Conservation (phyloP, 495 filamentous ascomycete species). For the Aspergillus baeticus region DNA sequence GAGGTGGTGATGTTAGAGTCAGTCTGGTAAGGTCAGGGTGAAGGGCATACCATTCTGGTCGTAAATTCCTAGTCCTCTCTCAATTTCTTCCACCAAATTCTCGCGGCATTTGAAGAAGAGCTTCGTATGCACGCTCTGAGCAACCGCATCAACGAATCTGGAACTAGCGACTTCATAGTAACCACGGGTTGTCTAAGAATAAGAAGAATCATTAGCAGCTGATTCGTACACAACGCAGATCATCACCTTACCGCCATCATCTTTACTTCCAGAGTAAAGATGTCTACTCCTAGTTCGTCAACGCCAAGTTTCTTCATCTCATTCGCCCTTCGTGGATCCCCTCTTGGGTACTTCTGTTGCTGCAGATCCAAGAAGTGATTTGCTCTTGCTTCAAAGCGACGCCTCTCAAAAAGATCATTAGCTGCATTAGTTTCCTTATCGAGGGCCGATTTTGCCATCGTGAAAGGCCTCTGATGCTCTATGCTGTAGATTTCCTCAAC, state of each 20-base stretch:
- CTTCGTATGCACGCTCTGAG: constrained; percentile 43
- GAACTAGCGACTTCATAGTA: constrained; percentile 55
- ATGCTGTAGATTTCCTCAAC: constrained; percentile 25
- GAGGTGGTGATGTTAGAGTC: background rate
- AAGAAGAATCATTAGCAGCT: constrained; percentile 12
- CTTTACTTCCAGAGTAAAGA: constrained; percentile 42
- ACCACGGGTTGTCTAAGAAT: constrained; percentile 36
- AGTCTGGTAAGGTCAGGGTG: background rate
- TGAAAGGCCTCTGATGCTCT: constrained; percentile 36
- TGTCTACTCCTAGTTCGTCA: constrained; percentile 40
- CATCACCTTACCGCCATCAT: constrained; percentile 49
- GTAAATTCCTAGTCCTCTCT: constrained; percentile 29
- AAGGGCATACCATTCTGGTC: constrained; percentile 37
- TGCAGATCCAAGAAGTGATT: constrained; percentile 16
- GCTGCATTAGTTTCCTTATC: constrained; percentile 17
- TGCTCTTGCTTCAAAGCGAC: constrained; percentile 17
- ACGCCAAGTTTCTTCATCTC: constrained; percentile 24
- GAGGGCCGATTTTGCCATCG: constrained; percentile 27
- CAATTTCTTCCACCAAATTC: constrained; percentile 34
- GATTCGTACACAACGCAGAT: too few relatives aligned
- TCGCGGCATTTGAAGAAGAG: constrained; percentile 44
- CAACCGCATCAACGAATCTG: constrained; percentile 50
- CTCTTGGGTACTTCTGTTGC: constrained; percentile 4
- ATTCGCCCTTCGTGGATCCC: constrained; percentile 13
- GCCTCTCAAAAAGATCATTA: background rate